These are phyloP conservation scores for Hyaloscypha variabilis DNA, from an alignment of 495 filamentous ascomycete genomes.

Conservation along the genomic window DNA sequence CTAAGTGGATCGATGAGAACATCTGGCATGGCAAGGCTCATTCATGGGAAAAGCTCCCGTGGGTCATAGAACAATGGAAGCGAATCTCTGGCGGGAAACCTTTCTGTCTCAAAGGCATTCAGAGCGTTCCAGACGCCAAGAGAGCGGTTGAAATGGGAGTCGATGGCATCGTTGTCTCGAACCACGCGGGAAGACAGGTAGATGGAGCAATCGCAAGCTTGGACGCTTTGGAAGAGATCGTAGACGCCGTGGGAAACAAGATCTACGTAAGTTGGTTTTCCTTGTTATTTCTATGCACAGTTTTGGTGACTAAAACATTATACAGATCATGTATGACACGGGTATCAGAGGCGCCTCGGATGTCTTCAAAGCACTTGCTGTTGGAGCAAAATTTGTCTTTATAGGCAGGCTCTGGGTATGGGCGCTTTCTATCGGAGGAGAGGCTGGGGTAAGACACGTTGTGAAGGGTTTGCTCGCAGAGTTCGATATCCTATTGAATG, in stretches of 20 bases:
- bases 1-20: slow-evolving; percentile 66
- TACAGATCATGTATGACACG: slow-evolving; percentile 68
- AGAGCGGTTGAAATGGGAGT: slow-evolving; percentile 78
- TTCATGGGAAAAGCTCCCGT: slow-evolving; percentile 59
- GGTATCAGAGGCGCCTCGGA: slow-evolving; percentile 60
- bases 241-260: slow-evolving; percentile 44
- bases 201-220: slow-evolving; percentile 64
- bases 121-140: slow-evolving; percentile 89
- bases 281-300: no score
- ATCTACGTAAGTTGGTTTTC: no score
- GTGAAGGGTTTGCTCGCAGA: slow-evolving; percentile 67
- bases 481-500: slow-evolving; percentile 67
- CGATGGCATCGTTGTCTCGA: slow-evolving; percentile 74
- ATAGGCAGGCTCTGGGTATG: slow-evolving; percentile 66
- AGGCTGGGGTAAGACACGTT: slow-evolving; percentile 64
- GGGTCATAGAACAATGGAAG: slow-evolving; percentile 56
- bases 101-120: slow-evolving; percentile 86
- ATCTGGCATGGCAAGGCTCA: slow-evolving; percentile 43
- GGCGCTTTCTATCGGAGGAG: slow-evolving; percentile 61
- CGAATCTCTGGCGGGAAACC: slow-evolving; percentile 37
- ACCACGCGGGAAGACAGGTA: slow-evolving; percentile 64
- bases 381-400: slow-evolving; percentile 69
- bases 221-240: slow-evolving; percentile 67
- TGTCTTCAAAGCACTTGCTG: slow-evolving; percentile 61
- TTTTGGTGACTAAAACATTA: no score